Base-by-base conservation (phyloP, 129 eudicot species). In the Flaveria sonorensis region DNA sequence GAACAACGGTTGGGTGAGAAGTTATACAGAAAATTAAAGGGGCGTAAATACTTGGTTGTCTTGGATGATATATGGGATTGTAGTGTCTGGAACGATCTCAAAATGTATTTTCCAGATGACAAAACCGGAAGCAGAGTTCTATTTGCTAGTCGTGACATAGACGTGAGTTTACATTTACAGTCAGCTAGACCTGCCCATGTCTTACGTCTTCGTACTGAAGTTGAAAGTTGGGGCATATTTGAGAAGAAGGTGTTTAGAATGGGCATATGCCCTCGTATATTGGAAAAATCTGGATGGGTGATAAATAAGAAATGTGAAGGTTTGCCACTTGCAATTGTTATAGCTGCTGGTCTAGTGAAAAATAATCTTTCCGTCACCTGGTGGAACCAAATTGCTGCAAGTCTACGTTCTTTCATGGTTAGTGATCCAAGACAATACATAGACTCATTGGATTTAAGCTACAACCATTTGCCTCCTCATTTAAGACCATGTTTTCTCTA, bases 61-160 rank as follows among this genome's bases (percentile, higher is more conserved):
- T 55, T 83, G 20, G 86, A 83, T 77, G 83, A 79, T 68, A 48
- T 83, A 1, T 83, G 80, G 80, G 70, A 68, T 47, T 47, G 30
- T 46, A 67, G 18, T 21, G 72, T 72, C 10, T 83, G 83, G 83
- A 59, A 78, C n/a, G 81, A 83, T 28, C 20, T 83, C n/a, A 48
- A 11, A 59, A 70, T 40, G 26, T 76, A 36, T 59, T 62, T 82
- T 48, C 73, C 85, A 46, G 74, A 74, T 73, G 72, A 78, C 61
- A 68, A 68, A 20, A 36, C 43, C 4, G 84, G 87, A 51, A 83
- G 87, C 42, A 74, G 74, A 11, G 71, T 83, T 14, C 3, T 79
- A 2, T 68, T 79, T 57, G 74, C 83, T 0, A 83, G 53, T 4
- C 77, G 84, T 23, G 67, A 50, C 48, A 43, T 52, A 46, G 71